phyloP scores from a whole-genome alignment of 768 basidiomycete species.

The Mycena indigotica region DNA sequence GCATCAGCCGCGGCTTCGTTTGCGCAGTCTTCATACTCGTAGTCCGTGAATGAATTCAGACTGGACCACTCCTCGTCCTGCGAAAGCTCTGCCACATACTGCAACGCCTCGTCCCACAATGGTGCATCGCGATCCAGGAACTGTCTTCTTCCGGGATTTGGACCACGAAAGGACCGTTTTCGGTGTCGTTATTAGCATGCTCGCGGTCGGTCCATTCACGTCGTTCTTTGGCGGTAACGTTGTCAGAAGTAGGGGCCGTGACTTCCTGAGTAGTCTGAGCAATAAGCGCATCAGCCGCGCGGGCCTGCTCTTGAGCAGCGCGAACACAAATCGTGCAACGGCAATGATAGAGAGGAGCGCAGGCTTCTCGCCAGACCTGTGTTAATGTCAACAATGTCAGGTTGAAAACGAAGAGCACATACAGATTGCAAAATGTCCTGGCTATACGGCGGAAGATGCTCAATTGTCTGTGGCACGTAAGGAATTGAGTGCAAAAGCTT shows the following conservation, averaged over 20 bases:
- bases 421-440: conserved; percentile 60
- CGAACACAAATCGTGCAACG: conserved; percentile 75
- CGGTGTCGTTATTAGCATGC: not conserved
- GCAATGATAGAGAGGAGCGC: conserved; percentile 70
- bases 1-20: conserved; percentile 17
- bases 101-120: conserved; percentile 14
- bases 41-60: too few relatives aligned
- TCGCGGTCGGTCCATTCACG: not conserved
- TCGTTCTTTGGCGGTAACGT: conserved; percentile 6
- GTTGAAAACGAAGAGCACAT: too few relatives aligned
- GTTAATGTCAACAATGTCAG: conserved; percentile 8
- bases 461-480: conserved; percentile 59
- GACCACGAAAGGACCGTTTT: conserved; percentile 9
- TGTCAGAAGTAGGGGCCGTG: conserved; percentile 15
- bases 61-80: conserved; percentile 35
- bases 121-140: conserved; percentile 22
- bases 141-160: conserved; percentile 23
- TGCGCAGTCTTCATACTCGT: conserved; percentile 6
- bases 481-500: conserved; percentile 67
- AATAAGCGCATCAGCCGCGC: conserved; percentile 42
- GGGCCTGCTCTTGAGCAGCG: conserved; percentile 52
- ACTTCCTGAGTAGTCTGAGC: conserved; percentile 31
- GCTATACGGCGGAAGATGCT: conserved; percentile 59
- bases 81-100: conserved; percentile 29
- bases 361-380: conserved; percentile 77